Percentiles rank a stretch among this genome's conserved stretches.
Conservation (phyloP, 1,284 basidiomycete species). For the Rhodotorula sp. region DNA sequence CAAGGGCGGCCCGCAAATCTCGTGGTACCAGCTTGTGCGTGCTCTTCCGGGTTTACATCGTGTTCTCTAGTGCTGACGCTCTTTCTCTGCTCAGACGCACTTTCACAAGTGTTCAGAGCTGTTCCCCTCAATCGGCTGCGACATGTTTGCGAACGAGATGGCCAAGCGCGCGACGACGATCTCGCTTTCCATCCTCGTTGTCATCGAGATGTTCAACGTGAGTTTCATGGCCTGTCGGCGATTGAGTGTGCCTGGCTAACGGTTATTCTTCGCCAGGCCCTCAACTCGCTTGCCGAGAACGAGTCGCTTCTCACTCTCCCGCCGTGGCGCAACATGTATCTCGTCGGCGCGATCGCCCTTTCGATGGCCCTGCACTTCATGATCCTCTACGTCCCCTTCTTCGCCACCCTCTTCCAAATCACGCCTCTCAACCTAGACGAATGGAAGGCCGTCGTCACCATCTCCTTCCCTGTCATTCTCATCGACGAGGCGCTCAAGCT, state of each 20-base stretch:
- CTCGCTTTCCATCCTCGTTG: conserved; percentile 86
- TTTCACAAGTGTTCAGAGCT: conserved; percentile 82
- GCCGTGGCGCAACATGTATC: conserved; percentile 88
- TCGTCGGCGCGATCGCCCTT: conserved; percentile 80
- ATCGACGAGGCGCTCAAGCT: conserved; percentile 92
- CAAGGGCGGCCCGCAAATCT: conserved; percentile 82
- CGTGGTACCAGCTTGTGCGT: conserved; percentile 85
- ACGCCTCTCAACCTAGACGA: conserved; percentile 85
- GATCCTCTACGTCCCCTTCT: conserved; percentile 93
- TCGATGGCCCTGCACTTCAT: conserved; percentile 89
- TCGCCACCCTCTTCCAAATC: conserved; percentile 79
- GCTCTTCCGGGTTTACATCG: background rate
- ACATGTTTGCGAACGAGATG: conserved; percentile 86
- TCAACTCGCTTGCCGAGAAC: conserved; percentile 94
- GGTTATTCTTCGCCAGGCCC: conserved; percentile 8
- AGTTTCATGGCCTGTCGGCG: background rate
- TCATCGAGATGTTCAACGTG: conserved; percentile 97
- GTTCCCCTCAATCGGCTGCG: conserved; percentile 87
- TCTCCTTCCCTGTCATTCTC: conserved; percentile 82
- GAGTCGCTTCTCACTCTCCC: conserved; percentile 85
- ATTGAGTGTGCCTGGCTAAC: no score
- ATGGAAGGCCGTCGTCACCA: conserved; percentile 89
- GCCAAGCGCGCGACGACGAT: conserved; percentile 88
- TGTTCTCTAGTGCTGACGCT: background rate
- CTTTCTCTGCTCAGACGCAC: conserved; percentile 62